Evolutionary conservation across 2,329 filamentous ascomycete genomes (phyloP).

Genomic region (Fusarium stilboides): DNA sequence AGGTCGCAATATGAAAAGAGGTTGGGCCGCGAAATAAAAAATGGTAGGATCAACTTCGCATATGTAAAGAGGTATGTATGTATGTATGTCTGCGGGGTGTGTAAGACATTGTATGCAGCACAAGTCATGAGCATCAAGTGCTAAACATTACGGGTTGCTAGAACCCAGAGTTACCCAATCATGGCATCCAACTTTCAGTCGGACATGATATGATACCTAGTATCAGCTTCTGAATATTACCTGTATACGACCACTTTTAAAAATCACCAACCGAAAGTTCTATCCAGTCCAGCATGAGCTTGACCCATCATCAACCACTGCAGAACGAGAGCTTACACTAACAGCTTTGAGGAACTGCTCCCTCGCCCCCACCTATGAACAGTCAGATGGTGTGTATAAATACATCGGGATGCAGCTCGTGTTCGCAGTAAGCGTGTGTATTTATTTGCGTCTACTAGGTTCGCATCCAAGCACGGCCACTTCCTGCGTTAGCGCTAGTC

Average conservation of each 20-base stretch:
- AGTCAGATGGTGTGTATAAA: conserved; percentile 10
- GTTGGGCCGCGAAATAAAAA: conserved; percentile 21
- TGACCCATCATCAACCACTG: conserved; percentile 4
- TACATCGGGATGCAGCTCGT: not conserved
- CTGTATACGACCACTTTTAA: not conserved
- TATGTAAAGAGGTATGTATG: conserved; percentile 6
- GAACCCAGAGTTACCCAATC: too few relatives aligned
- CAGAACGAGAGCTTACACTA: conserved; percentile 12
- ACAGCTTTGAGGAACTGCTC: conserved; percentile 10
- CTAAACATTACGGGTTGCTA: not conserved
- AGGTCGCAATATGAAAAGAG: conserved; percentile 2
- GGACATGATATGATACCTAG: not conserved
- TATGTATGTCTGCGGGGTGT: conserved; percentile 7
- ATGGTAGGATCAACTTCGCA: not conserved
- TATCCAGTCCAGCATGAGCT: not conserved
- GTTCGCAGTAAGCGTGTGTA: not conserved
- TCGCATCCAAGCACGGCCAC: not conserved
- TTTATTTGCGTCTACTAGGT: conserved; percentile 2
- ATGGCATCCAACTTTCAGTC: not conserved
- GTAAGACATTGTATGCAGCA: conserved; percentile 19
- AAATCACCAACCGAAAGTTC: not conserved
- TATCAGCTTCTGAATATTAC: too few relatives aligned
- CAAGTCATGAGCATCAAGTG: conserved; percentile 1
- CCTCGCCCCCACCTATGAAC: conserved; percentile 22
- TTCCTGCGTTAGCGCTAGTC: conserved; percentile 10